Base-by-base conservation (phyloP, 2,329 filamentous ascomycete species). In the Gnomoniopsis sp. region DNA sequence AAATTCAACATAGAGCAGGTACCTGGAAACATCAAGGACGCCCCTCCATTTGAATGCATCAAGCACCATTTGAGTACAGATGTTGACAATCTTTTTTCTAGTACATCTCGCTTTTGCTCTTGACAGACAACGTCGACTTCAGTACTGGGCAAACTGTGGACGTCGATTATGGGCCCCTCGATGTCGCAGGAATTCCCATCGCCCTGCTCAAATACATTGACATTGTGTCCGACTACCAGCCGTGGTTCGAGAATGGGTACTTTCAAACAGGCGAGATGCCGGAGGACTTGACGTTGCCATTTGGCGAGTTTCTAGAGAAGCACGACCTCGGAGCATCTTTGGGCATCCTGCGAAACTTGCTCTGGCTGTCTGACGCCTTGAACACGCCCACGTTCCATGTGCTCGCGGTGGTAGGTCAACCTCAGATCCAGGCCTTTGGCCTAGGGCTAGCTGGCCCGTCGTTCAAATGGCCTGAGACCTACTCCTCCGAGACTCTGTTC, bases 401-500 rank as follows among this genome's bases (percentile, higher is more conserved):
- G 7, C 49, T 57, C 26, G 33, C 79, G 54, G 66, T 51, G 11
- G 49, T 46, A 4, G 47, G 55, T 1, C 17, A 34, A 26, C 49
- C 50, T 1, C 49, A 53, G 22, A 49, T 58, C 19, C 33, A 46
- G 21, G 53, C 53, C 14, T 55, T 55, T 8, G 53, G 53, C 7
- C 41, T 53, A 41, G 50, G 50, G n/a, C 34, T 58, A 30, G 12
- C 44, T 12, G 44, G 44, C 1, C 48, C 48, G 15, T 15, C 53
- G 3, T 58, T 58, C 43, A 48, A 53, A n/a, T 51, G 49, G 48
- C 56, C 56, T 4, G 50, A 54, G 23, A 41, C 49, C 59, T n/a
- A 68, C 36, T 65, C 67, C 19, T 72, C 74, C 59, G 70, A 71
- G 36, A 66, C 69, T 12, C 47, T 76, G 1, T 77, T 75, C 51